Base-by-base conservation (phyloP, 768 basidiomycete species). In the Dentipellis sp. region DNA sequence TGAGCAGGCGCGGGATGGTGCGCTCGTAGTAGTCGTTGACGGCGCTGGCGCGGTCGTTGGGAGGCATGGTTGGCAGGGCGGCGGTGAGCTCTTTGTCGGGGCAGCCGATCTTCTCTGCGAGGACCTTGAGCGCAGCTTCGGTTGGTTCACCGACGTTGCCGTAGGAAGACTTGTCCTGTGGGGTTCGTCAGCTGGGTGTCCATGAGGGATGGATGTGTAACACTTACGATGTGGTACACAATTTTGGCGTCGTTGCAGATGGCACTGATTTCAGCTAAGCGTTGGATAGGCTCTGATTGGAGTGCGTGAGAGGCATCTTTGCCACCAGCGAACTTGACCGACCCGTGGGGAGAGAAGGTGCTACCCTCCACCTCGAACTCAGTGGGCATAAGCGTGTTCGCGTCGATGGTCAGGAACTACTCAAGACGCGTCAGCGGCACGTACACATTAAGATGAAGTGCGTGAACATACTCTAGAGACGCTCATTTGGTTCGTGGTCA, bases 401-500 rank as follows among this genome's bases (percentile, higher is more conserved):
- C 74, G 59, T 88, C 81, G 50, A 93, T 74, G 35, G 90, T 78
- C 46, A 87, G 69, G 74, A 97, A 97, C 86, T 94, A 54, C 22
- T 17, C 22, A 7, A 53, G 19, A 42, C 17, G 10, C 16, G 42
- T 8, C 49, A 40, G 50, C 35, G 36, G 49, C 21, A 3, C 46
- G 23, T 3, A 16, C 12, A 23, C 16, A 29, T 22, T 14, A 39
- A 6, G 53, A 39, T 8, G 36, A 6, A 17, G 29, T 0, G 11
- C 35, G 29, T 21, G 0, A 9, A 71, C 76, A 55, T 69, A 90
- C 86, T 71, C 76, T 81, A 35, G 91, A 87, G 21, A 97, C 91
- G 64, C 91, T 90, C 95, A 98, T 98, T 68, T 98, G 95, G 71
- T 92, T 97, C 12, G 93, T 97, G 10, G 94, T 97, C 65, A 97